Base-by-base conservation (phyloP, 371 early-diverging fungal species). In the Parasitella parasitica region DNA sequence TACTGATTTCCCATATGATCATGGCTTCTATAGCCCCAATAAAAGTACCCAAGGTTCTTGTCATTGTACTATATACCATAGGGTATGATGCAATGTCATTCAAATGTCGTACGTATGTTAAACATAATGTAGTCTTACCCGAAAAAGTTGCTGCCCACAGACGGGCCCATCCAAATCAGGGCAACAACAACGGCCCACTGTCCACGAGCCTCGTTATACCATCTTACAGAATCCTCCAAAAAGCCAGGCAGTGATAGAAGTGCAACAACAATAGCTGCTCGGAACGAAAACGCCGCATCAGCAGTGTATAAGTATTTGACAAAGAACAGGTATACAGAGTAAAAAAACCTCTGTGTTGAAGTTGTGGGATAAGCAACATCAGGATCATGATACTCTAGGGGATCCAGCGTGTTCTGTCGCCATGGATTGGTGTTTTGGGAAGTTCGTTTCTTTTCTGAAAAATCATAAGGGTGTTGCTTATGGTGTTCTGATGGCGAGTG, bases 161-260 rank as follows among this genome's bases (percentile, higher is more conserved):
- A 73, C 1, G 80, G 77, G 15, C 80, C 80, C 80, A 80, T 80
- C 80, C 80, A 80, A 35, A 80, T 75, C 22, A 80, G 34, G 0
- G 76, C 80, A n/a, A 76, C 76, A 0, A 80, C 74, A 12, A 66
- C 70, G 3, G 80, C 70, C 80, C 80, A 80, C 58, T 80, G 76
- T 3, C 77, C 80, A 27, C 73, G 62, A 15, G 60, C 68, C 22
- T 66, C 63, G 4, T 57, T 64, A 54, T 77, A 80, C 80, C 80
- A 80, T 3, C 26, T 38, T 12, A 61, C 52, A 0, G 77, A 75
- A 0, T 55, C 46, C 26, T 73, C 71, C 9, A 80, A 28, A 53
- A 77, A 80, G 2, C 57, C 77, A 22, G 80, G 80, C 6, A 80
- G 24, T 4, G 74, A 57, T 6, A 80, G 48, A 5, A 54, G 52